These are phyloP conservation scores for Rhazya stricta DNA, from an alignment of 257 asterid genomes.

Conservation along the genomic window DNA sequence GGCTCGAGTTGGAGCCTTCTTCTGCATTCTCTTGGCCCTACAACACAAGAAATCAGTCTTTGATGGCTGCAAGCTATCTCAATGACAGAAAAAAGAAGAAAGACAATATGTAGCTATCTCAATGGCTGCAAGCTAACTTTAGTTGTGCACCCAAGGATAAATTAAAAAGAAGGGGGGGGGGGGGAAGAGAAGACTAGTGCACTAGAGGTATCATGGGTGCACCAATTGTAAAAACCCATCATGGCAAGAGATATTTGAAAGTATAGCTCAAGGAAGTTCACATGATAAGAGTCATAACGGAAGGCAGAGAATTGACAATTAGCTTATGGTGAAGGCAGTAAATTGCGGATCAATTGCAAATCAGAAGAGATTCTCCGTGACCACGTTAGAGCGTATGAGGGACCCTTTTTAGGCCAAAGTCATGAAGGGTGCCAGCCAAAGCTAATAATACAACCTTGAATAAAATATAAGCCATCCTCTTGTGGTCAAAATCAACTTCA, in stretches of 20 bases:
- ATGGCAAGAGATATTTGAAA: neutral
- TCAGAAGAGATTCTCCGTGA: too few relatives aligned
- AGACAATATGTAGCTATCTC: neutral
- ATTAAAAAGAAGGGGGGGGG: neutral
- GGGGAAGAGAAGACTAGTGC: neutral
- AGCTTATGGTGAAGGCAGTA: neutral
- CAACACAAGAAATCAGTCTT: neutral
- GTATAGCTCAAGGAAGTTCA: neutral
- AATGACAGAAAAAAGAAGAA: neutral
- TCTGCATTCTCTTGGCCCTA: slow-evolving; percentile 10
- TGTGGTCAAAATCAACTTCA: neutral
- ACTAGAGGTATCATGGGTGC: neutral
- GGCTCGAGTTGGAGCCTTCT: slow-evolving; percentile 1
- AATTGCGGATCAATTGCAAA: neutral
- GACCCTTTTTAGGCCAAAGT: neutral
- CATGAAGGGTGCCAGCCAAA: neutral
- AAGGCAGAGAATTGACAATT: neutral
- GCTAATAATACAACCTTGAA: neutral
- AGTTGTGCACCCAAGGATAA: neutral
- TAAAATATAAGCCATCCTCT: neutral
- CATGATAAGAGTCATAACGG: neutral
- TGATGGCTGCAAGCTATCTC: neutral
- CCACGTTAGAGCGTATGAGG: neutral
- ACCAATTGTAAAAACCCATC: neutral
- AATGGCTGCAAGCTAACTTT: neutral